phyloP scores from a whole-genome alignment of 2,329 filamentous ascomycete genomes.

The Sporothrix curviconia region DNA sequence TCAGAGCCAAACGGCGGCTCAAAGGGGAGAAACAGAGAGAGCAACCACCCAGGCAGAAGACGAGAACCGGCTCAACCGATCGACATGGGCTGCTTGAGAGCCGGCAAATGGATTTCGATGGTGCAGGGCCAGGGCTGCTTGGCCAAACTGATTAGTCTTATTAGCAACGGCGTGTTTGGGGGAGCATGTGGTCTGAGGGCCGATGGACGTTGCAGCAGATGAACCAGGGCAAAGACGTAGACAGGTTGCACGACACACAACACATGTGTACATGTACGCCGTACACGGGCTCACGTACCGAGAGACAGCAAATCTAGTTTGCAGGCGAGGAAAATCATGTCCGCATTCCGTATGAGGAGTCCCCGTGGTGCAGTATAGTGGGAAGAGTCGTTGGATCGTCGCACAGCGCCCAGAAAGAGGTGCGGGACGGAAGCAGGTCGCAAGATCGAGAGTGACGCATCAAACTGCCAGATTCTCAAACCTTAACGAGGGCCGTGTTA shows the following conservation, averaged over 20 bases:
- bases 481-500: slow-evolving; percentile 1
- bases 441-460: slow-evolving; percentile 9
- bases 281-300: neutral
- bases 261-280: neutral
- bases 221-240: neutral
- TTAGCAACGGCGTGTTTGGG: neutral
- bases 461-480: slow-evolving; percentile 1
- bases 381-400: neutral
- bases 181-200: neutral
- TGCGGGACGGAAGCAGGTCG: neutral
- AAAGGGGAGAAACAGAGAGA: neutral
- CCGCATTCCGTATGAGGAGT: neutral
- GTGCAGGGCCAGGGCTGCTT: neutral
- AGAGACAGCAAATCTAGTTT: slow-evolving; percentile 4
- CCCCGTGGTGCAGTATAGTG: no score
- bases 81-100: neutral
- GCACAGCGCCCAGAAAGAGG: neutral
- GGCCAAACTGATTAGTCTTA: neutral
- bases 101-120: neutral
- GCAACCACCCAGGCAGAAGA: neutral
- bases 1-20: neutral
- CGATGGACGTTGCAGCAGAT: no score
- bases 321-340: slow-evolving; percentile 7
- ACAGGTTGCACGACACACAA: neutral
- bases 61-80: neutral